Evolutionary conservation across 345 rosid species (phyloP).

Genomic region (Citrus hindsii): DNA sequence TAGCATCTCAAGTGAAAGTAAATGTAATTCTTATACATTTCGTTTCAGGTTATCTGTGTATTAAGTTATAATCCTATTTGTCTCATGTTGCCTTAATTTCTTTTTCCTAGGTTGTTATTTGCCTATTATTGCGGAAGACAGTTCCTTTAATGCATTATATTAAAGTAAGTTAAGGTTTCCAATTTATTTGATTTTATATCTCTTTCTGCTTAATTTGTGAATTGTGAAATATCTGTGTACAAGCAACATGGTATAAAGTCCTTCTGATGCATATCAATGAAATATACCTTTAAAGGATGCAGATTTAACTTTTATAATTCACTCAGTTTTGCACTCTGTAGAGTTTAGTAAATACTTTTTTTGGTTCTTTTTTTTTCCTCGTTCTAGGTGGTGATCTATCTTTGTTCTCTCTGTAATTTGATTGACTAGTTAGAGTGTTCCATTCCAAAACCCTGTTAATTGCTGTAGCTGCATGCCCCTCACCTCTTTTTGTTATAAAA

Average conservation of each 20-base stretch:
- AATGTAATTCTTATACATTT: constrained; percentile 2
- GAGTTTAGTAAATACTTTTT: not conserved
- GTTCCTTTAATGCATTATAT: constrained; percentile 70
- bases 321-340: not conserved
- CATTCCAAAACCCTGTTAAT: not conserved
- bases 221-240: not conserved
- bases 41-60: not conserved
- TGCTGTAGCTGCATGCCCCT: not conserved
- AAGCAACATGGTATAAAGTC: not conserved
- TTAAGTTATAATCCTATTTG: constrained; percentile 1
- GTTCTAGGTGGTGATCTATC: not conserved
- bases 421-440: not conserved
- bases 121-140: constrained; percentile 81
- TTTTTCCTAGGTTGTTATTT: constrained; percentile 70
- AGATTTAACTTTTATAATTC: not conserved
- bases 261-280: not conserved
- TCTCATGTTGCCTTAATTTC: not conserved
- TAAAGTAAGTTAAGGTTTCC: constrained; percentile 46
- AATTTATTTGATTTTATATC: not conserved
- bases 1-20: constrained; percentile 3
- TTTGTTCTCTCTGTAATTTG: not conserved
- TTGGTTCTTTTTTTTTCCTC: not conserved
- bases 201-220: not conserved
- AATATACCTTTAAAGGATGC: not conserved
- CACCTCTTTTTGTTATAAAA: not conserved